A percentile compares a stretch with the other conserved stretches of the same genome.
Conservation (phyloP, 208 protist species). For the Acanthamoeba royreba region DNA sequence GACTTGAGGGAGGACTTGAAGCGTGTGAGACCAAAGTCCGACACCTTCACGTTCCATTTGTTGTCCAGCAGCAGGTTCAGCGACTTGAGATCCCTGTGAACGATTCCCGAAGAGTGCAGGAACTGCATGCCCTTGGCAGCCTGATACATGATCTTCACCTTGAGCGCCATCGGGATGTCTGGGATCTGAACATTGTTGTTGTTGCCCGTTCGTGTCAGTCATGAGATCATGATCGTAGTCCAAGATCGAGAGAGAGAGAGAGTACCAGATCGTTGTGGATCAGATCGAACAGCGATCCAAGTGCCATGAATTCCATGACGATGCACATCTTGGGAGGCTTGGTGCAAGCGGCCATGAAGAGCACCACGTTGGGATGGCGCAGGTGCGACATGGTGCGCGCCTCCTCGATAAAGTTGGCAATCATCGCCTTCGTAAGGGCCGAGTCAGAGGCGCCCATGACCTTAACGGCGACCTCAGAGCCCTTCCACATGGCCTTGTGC, state of each 20-base stretch:
- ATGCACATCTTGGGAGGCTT: not conserved
- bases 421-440: not conserved
- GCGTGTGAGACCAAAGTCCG: conserved; percentile 1
- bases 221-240: too few species aligned
- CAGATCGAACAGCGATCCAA: not conserved
- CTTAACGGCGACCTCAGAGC: conserved; percentile 24
- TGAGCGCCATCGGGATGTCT: not conserved
- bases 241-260: too few species aligned
- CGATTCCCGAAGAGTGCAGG: conserved; percentile 49
- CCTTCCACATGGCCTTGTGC: not conserved
- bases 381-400: not conserved
- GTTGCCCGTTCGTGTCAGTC: too few species aligned
- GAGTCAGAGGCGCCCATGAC: not conserved
- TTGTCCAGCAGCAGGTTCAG: conserved; percentile 44
- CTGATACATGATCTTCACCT: not conserved
- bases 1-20: not conserved
- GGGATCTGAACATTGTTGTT: too few species aligned
- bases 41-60: not conserved
- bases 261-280: conserved; percentile 15
- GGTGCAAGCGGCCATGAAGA: conserved; percentile 32
- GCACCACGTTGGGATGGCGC: not conserved
- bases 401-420: not conserved
- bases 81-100: conserved; percentile 54
- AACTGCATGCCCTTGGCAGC: conserved; percentile 46
- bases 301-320: conserved; percentile 3